Evolutionary conservation across 1,139 yeast species (phyloP), one percentile per base, ranked within the genome.

Genomic region (Hansenula anomala): DNA sequence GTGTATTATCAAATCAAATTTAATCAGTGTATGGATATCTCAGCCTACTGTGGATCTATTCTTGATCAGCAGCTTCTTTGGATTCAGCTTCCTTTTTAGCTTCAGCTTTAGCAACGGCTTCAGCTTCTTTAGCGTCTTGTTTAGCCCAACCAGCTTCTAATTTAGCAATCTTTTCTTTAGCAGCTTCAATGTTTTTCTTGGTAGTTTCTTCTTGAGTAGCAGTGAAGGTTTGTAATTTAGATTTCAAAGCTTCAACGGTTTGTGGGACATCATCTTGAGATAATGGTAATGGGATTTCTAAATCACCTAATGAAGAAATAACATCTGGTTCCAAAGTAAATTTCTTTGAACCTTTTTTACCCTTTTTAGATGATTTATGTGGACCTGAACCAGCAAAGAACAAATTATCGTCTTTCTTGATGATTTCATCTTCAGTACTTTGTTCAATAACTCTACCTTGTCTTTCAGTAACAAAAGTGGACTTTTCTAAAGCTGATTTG

Each of bases 171-270:
- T 79, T 80, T 42, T 81, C 84, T 68, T 86, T 78, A 43, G 92
- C 95, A 49, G 73, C 74, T 44, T 75, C 86, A 51, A 84, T 71
- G 62, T 85, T 83, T 61, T 75, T 76, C 61, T 79, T 75, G 45
- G 97, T 88, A 59, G 82, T 89, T 46, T 80, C 86, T 45, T 80
- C 90, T 69, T 89, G 95, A 64, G 81, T 80, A 38, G 74, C 74
- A 63, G 75, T 71, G 66, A 77, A 85, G 50, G 80, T 80, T 39
- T 68, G 70, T 60, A 87, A 76, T 63, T 94, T 89, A 55, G 73
- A 77, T 71, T 81, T 80, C 65, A 92, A 77, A 53, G 78, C 71
- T 44, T 71, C 78, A 54, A 86, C 63, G 48, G 95, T 78, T 38
- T 66, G 65, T 35, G 83, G 72, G 48, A 85, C 80, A 41, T 86